These are phyloP conservation scores for Taphrina wiesneri DNA, from an alignment of 1,139 yeast genomes.

Conservation along the genomic window DNA sequence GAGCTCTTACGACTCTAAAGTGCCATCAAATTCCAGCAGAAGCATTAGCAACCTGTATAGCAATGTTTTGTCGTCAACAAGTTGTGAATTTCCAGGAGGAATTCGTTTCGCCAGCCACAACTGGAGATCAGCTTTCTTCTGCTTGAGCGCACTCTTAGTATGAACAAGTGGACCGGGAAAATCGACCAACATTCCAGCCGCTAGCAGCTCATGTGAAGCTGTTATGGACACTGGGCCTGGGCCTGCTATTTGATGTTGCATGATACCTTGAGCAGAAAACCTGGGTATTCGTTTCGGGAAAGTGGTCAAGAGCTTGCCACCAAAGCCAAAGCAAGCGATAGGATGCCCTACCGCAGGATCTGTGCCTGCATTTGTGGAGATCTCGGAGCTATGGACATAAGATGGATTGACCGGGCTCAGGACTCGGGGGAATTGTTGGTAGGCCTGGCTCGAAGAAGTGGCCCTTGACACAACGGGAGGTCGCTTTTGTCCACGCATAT, in stretches of 20 bases:
- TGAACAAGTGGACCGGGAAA: slow-evolving; percentile 24
- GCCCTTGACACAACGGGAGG: neutral
- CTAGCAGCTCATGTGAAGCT: neutral
- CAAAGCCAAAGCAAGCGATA: slow-evolving; percentile 67
- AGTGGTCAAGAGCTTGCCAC: slow-evolving; percentile 52
- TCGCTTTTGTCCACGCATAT: neutral
- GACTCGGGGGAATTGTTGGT: slow-evolving; percentile 6
- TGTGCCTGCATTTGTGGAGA: neutral
- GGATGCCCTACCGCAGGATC: slow-evolving; percentile 34
- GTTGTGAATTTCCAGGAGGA: neutral
- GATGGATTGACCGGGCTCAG: neutral
- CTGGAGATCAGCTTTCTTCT: slow-evolving; percentile 8
- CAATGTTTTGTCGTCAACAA: neutral
- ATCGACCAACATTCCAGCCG: neutral
- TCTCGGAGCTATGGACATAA: neutral
- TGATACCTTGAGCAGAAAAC: slow-evolving; percentile 12
- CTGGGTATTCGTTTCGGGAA: slow-evolving; percentile 46
- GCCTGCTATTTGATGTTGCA: slow-evolving; percentile 11
- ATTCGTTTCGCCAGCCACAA: slow-evolving; percentile 11
- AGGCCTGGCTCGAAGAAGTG: slow-evolving; percentile 10
- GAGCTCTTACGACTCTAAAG: neutral
- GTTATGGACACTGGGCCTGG: neutral
- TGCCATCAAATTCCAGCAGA: slow-evolving; percentile 10
- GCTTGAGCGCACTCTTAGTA: slow-evolving; percentile 12
- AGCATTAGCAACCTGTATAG: slow-evolving; percentile 14